Conservation (phyloP, 169 alveolate genomes). For the Plasmodium fragile region DNA sequence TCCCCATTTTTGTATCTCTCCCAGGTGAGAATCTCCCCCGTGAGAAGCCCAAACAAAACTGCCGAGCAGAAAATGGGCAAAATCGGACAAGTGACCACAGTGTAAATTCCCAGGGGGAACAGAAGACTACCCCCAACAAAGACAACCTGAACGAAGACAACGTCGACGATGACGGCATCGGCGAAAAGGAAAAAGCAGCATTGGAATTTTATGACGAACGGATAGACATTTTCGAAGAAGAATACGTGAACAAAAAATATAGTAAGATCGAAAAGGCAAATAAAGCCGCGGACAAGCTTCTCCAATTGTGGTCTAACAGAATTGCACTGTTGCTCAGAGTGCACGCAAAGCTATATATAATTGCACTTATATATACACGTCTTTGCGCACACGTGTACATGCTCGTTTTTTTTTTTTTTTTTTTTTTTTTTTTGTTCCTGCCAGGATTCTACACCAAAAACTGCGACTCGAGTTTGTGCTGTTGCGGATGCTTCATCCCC, state of each 20-base stretch:
- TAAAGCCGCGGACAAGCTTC: neutral
- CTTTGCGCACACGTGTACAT: neutral
- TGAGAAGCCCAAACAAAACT: neutral
- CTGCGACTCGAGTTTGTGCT: conserved; percentile 64
- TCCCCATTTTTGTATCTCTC: neutral
- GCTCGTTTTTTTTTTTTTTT: neutral
- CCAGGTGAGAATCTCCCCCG: neutral
- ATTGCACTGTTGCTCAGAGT: neutral
- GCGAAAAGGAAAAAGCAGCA: conserved; percentile 60
- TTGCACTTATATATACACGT: neutral
- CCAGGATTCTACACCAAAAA: conserved; percentile 60
- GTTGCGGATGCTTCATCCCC: conserved; percentile 73
- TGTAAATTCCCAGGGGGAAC: neutral
- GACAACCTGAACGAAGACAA: conserved; percentile 19
- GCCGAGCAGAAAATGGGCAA: neutral
- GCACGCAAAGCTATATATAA: neutral
- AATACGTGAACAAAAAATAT: conserved; percentile 73
- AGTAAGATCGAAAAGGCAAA: conserved; percentile 30
- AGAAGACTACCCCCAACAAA: neutral
- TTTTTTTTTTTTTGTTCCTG: neutral
- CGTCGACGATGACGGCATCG: conserved; percentile 43
- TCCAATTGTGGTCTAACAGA: neutral
- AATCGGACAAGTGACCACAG: neutral
- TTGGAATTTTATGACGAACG: conserved; percentile 70
- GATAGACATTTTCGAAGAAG: conserved; percentile 69